A percentile compares a stretch with the other conserved stretches of the same genome.
These are phyloP conservation scores for Parathielavia appendiculata DNA, from an alignment of 495 filamentous ascomycete species.

Conservation along the genomic window DNA sequence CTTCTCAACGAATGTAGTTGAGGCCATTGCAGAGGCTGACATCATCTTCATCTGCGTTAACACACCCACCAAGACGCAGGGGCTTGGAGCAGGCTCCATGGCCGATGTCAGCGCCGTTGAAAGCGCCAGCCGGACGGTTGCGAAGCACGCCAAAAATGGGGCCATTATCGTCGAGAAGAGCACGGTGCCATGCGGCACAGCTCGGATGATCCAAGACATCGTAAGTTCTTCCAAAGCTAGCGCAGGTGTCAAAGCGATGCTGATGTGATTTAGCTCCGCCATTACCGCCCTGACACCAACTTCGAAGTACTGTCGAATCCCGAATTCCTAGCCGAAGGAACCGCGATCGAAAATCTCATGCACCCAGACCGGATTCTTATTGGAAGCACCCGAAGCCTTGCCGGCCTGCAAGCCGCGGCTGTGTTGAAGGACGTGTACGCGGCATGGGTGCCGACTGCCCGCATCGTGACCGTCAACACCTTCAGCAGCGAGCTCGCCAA, in stretches of 20 bases:
- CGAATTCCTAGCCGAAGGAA: constrained; percentile 77
- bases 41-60: constrained; percentile 76
- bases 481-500: constrained; percentile 81
- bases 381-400: constrained; percentile 55
- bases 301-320: constrained; percentile 83
- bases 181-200: constrained; percentile 76
- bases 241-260: not conserved
- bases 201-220: constrained; percentile 62
- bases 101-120: constrained; percentile 73
- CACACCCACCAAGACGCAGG: constrained; percentile 71
- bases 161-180: constrained; percentile 80
- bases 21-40: constrained; percentile 61
- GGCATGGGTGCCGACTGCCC: constrained; percentile 61
- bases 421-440: constrained; percentile 61
- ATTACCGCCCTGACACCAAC: constrained; percentile 51
- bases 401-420: constrained; percentile 57
- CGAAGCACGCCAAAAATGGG: constrained; percentile 56
- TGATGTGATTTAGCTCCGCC: constrained; percentile 32
- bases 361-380: constrained; percentile 74
- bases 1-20: constrained; percentile 63
- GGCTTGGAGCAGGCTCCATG: constrained; percentile 64
- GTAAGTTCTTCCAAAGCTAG: constrained; percentile 34
- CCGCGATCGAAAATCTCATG: constrained; percentile 65
- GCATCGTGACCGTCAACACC: constrained; percentile 66
- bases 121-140: constrained; percentile 60